These are phyloP conservation scores for Talaromyces ruber DNA, from an alignment of 495 filamentous ascomycete species.

Conservation along the genomic window DNA sequence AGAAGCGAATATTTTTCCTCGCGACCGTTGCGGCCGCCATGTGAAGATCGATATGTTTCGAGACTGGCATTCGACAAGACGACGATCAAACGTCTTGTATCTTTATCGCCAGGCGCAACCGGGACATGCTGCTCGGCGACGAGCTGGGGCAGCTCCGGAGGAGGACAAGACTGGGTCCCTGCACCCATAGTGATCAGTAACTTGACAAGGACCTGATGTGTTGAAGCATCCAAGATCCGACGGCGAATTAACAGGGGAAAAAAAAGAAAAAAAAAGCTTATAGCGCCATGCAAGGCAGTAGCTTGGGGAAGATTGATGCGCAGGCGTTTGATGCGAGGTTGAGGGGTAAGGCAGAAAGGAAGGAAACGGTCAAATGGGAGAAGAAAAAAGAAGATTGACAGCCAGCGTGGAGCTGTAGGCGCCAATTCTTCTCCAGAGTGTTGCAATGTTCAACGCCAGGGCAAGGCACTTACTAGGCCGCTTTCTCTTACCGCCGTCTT, in stretches of 20 bases:
- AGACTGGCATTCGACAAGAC: constrained; percentile 95
- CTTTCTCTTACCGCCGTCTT: constrained; percentile 41
- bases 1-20: constrained; percentile 94
- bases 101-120: constrained; percentile 77
- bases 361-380: background rate
- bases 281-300: background rate
- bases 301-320: background rate
- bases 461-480: constrained; percentile 33
- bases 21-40: constrained; percentile 58
- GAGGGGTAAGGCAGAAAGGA: background rate
- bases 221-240: constrained; percentile 5
- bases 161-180: constrained; percentile 91
- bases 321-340: background rate
- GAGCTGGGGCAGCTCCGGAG: constrained; percentile 79
- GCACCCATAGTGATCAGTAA: constrained; percentile 4
- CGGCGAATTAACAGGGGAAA: background rate
- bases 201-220: background rate
- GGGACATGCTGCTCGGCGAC: constrained; percentile 87
- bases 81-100: constrained; percentile 84
- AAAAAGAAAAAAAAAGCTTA: background rate
- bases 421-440: background rate
- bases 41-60: constrained; percentile 87
- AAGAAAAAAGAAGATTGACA: background rate
- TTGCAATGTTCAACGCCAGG: background rate
- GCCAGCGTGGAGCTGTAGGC: background rate